Conservation (phyloP, 1,284 basidiomycete species). For the Ganoderma boninense region DNA sequence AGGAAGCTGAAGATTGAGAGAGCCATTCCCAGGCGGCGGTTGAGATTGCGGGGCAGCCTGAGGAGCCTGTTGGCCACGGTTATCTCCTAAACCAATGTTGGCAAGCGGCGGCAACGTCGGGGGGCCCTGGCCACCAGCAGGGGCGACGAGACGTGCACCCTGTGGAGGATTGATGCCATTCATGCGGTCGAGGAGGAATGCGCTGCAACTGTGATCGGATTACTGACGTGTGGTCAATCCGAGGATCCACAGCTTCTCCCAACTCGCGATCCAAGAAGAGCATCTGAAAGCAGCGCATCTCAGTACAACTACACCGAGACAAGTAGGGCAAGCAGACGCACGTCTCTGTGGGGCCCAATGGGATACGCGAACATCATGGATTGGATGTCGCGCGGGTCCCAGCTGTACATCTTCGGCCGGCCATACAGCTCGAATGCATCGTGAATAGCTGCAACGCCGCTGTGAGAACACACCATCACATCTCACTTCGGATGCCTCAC, state of each 20-base stretch:
- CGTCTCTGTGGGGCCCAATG: conserved; percentile 77
- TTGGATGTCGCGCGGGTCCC: conserved; percentile 82
- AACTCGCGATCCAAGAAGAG: conserved; percentile 91
- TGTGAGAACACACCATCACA: conserved; percentile 30
- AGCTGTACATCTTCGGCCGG: conserved; percentile 82
- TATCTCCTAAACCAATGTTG: conserved; percentile 21
- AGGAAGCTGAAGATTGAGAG: conserved; percentile 42
- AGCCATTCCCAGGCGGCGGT: conserved; percentile 8
- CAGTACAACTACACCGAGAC: conserved; percentile 5
- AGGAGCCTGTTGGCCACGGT: background rate
- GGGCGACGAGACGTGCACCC: conserved; percentile 26
- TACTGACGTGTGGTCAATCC: conserved; percentile 78
- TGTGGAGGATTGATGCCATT: conserved; percentile 41
- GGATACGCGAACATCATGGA: conserved; percentile 89
- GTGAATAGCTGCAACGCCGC: conserved; percentile 69
- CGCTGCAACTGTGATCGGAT: conserved; percentile 70
- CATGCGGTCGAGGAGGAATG: conserved; percentile 76
- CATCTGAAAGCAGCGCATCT: conserved; percentile 51
- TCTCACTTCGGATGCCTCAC: conserved; percentile 50
- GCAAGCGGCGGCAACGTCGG: conserved; percentile 41
- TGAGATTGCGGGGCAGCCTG: conserved; percentile 6
- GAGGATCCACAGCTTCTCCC: conserved; percentile 81
- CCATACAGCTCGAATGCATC: conserved; percentile 91
- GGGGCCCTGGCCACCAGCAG: conserved; percentile 19
- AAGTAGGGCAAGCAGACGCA: conserved; percentile 46